Evolutionary conservation across 305 asterid genomes (phyloP).

Genomic region (Coffea humblotiana): DNA sequence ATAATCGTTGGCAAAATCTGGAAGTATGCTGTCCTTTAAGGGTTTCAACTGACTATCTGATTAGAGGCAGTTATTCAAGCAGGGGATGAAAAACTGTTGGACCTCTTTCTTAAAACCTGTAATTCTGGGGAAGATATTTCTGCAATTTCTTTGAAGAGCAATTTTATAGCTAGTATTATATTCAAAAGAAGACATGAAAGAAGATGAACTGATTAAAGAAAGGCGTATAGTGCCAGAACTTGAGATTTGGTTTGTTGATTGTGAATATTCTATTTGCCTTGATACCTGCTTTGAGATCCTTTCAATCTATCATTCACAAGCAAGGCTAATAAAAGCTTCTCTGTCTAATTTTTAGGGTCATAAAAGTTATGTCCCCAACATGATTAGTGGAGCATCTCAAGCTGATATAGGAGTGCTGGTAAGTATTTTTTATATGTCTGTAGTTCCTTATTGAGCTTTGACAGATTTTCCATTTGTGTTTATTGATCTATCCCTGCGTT

Average conservation of each 20-base stretch:
- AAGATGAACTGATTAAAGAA: not conserved
- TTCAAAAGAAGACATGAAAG: not conserved
- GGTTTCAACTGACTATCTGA: not conserved
- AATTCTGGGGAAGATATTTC: not conserved
- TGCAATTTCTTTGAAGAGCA: not conserved
- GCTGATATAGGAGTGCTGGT: slow-evolving; percentile 96
- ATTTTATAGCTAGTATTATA: not conserved
- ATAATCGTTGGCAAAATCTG: not conserved
- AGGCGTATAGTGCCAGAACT: not conserved
- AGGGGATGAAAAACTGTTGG: too few relatives aligned
- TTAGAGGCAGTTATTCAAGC: too few relatives aligned
- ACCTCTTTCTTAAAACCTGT: too few relatives aligned
- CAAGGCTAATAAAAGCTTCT: not conserved
- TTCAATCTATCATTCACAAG: not conserved
- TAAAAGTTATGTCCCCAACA: slow-evolving; percentile 95
- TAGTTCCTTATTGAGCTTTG: not conserved
- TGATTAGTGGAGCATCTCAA: slow-evolving; percentile 99
- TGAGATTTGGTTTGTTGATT: not conserved
- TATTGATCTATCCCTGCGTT: not conserved
- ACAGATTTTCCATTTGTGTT: slow-evolving; percentile 4
- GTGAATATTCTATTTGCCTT: not conserved
- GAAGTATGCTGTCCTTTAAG: not conserved
- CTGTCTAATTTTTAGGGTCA: slow-evolving; percentile 62
- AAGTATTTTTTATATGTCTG: slow-evolving; percentile 21
- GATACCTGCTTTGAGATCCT: not conserved